Evolutionary conservation across 2,329 filamentous ascomycete genomes (phyloP), one percentile per base, ranked within the genome.

Genomic region (Arthrobotrys musiformis): DNA sequence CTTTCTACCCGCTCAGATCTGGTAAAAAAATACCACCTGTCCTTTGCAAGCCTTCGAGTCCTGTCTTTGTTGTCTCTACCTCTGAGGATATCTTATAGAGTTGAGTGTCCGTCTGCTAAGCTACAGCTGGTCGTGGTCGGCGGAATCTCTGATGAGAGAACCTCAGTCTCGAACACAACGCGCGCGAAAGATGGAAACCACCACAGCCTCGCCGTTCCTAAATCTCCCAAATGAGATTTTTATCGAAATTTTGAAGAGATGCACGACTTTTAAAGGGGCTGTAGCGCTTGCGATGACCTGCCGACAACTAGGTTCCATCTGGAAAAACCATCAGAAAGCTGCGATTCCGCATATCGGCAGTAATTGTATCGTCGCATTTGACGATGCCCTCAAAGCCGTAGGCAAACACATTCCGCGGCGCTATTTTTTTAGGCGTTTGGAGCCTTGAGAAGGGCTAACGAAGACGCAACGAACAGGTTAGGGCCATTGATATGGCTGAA

Each of bases 341-440:
- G 24, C 69, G n/a, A 24, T 69, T 6, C 48, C 52, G n/a, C 54
- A 63, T 8, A 67, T 75, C 13, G 63, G 54, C 1, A 26, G 63
- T 11, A 68, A 50, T 24, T 61, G 63, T 13, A 69, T 75, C 9
- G 62, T 69, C 5, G 70, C 70, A 7, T 75, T 75, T 28, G 70
- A 75, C n/a, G 70, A 75, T 44, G 70, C 63, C 2, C 70, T 75
- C 13, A 60, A 46, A 7, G 63, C 70, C 7, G 70, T 75, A 69
- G 11, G 54, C 48, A 33, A n/a, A n/a, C n/a, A n/a, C n/a, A n/a
- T n/a, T n/a, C n/a, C n/a, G n/a, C n/a, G n/a, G n/a, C n/a, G n/a
- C n/a, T n/a, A n/a, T n/a, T n/a, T n/a, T n/a, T n/a, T n/a, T n/a
- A n/a, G n/a, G n/a, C n/a, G 5, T 15, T 24, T 24, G 19, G 19